Evolutionary conservation across 1,139 yeast species (phyloP).

Genomic region (Yamadazyma friedrichii): DNA sequence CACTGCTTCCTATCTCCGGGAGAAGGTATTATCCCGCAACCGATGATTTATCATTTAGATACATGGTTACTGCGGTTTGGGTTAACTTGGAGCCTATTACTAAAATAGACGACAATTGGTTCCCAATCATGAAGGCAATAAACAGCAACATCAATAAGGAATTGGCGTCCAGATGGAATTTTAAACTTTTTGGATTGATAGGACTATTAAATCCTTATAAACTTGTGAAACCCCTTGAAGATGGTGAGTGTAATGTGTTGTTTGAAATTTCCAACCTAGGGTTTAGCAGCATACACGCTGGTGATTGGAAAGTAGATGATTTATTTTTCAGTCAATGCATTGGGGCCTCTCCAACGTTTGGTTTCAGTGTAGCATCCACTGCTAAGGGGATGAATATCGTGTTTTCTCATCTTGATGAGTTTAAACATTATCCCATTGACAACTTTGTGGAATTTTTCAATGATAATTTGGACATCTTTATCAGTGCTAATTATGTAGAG

Average conservation of each 20-base stretch:
- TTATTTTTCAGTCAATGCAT: conserved; percentile 27
- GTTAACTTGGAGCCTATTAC: conserved; percentile 15
- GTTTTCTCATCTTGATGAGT: conserved; percentile 18
- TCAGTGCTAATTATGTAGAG: neutral
- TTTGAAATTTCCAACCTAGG: conserved; percentile 33
- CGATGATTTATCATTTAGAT: conserved; percentile 18
- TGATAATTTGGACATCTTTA: conserved; percentile 3
- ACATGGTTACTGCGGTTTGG: conserved; percentile 17
- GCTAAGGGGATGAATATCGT: conserved; percentile 24
- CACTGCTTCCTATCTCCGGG: conserved; percentile 23
- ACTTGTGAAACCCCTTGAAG: conserved; percentile 10
- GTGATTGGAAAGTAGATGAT: conserved; percentile 20
- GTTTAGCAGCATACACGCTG: conserved; percentile 8
- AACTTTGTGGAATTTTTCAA: conserved; percentile 4
- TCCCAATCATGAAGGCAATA: conserved; percentile 10
- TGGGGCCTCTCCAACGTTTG: conserved; percentile 22
- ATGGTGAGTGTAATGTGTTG: conserved; percentile 11
- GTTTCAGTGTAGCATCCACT: conserved; percentile 20
- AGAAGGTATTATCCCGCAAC: conserved; percentile 23
- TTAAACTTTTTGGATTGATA: conserved; percentile 22
- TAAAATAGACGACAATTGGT: conserved; percentile 8
- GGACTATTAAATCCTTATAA: conserved; percentile 15
- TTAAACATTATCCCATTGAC: conserved; percentile 7
- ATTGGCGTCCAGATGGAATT: conserved; percentile 15
- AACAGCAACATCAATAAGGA: conserved; percentile 10